Percentiles rank a stretch among this genome's conserved stretches.
phyloP scores from a whole-genome alignment of 2,329 filamentous ascomycete genomes.

The Fonsecaea monophora region DNA sequence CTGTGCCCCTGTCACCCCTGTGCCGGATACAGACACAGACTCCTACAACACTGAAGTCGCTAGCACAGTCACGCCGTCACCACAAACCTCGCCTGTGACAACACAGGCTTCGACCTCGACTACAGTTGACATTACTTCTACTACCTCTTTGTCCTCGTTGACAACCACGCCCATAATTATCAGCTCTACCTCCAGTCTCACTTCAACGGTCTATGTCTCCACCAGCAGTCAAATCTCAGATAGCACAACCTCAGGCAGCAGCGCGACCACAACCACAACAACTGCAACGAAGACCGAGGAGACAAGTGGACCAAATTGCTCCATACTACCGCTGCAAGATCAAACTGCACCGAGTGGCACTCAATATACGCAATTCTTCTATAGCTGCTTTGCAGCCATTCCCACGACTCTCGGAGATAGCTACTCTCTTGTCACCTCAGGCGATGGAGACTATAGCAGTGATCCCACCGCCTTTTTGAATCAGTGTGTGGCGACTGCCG shows the following conservation, averaged over 20 bases:
- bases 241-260: slow-evolving; percentile 7
- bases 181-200: not conserved
- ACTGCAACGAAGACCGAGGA: slow-evolving; percentile 13
- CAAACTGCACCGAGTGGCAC: slow-evolving; percentile 17
- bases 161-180: not conserved
- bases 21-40: slow-evolving; percentile 15
- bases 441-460: slow-evolving; percentile 1
- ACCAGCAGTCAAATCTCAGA: not conserved
- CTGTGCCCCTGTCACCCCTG: slow-evolving; percentile 17
- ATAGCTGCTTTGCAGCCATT: slow-evolving; percentile 17
- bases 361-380: slow-evolving; percentile 24
- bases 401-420: slow-evolving; percentile 10
- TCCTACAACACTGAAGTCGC: slow-evolving; percentile 18
- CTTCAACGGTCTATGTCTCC: slow-evolving; percentile 11
- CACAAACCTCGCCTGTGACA: slow-evolving; percentile 11
- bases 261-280: slow-evolving; percentile 8
- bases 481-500: slow-evolving; percentile 19
- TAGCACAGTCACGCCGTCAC: slow-evolving; percentile 12
- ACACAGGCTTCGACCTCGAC: slow-evolving; percentile 7
- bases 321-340: slow-evolving; percentile 18
- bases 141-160: not conserved
- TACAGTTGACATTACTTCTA: slow-evolving; percentile 4
- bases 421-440: slow-evolving; percentile 12
- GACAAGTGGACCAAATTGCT: slow-evolving; percentile 20
- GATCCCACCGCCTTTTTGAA: slow-evolving; percentile 16